Evolutionary conservation across 2,329 filamentous ascomycete genomes (phyloP), one percentile per base, ranked within the genome.

Genomic region (Amphichorda felina): DNA sequence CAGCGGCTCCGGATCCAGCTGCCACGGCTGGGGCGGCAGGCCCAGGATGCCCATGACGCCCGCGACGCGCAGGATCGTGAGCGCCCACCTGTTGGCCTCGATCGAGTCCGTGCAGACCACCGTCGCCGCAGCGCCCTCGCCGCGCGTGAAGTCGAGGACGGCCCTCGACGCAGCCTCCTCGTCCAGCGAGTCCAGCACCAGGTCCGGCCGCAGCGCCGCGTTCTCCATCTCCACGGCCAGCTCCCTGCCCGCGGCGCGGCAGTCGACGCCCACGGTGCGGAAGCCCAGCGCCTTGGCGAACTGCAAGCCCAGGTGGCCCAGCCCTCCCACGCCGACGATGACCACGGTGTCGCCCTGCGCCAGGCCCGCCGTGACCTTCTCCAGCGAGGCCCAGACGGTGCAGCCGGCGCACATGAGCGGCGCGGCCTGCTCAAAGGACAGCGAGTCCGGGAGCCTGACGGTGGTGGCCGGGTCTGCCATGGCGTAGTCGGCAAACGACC

Each of bases 341-440:
- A 50, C 53, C 1, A 59, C 45, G 1, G 44, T 43, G 1, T 46
- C 47, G 8, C 49, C 51, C 0, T 40, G 34, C 3, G 35, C 34
- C 2, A 56, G 37, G 2, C 40, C 41, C 5, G 38, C 33, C 2
- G 49, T 55, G 3, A 48, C 54, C 28, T 45, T 48, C 35, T 55
- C 50, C 3, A 57, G 39, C 1, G 54, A 47, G 9, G 50, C 51
- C 53, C 53, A 56, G 19, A 56, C 49, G 8, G 53, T 57, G 14
- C 53, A 52, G 8, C 55, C 54, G 13, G 55, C 55, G 31, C 55
- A 57, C 53, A 56, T 57, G 14, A 58, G 41, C 10, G 55, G 55
- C 7, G 55, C 55, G 2, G 55, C 55, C 41, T 58, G 55, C 14
- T 51, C 48, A 36, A 53, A 56, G 1, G 48, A 39, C 8, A 57